Conservation (phyloP, 495 filamentous ascomycete species). For the Penicillium daleae region DNA sequence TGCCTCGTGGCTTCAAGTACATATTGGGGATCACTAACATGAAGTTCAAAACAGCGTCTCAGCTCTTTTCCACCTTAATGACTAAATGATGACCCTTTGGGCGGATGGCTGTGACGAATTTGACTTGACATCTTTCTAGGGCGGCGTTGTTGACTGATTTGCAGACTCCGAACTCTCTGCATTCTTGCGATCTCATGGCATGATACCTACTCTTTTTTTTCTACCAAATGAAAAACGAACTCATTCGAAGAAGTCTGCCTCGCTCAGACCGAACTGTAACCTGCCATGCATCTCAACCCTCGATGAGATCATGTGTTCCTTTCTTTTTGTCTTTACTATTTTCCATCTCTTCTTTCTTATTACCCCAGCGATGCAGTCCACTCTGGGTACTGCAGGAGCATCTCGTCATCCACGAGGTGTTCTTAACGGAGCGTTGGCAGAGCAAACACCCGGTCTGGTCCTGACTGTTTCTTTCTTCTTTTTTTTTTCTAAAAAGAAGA, state of each 20-base stretch:
- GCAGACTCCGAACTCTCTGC: constrained; percentile 29
- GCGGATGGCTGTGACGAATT: constrained; percentile 29
- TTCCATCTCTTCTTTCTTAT: constrained; percentile 8
- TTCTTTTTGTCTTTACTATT: constrained; percentile 6
- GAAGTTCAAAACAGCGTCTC: constrained; percentile 71
- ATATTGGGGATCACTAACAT: constrained; percentile 13
- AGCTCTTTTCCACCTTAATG: constrained; percentile 72
- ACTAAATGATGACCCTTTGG: constrained; percentile 34
- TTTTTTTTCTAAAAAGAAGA: constrained; percentile 19
- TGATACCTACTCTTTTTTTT: constrained; percentile 30
- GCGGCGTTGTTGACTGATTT: constrained; percentile 32
- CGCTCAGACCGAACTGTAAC: constrained; percentile 17
- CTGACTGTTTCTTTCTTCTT: constrained; percentile 18
- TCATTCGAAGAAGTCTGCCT: constrained; percentile 16
- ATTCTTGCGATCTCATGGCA: constrained; percentile 24
- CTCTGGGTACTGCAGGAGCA: constrained; percentile 67
- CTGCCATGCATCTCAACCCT: background rate
- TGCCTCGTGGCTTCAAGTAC: background rate
- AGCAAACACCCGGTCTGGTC: constrained; percentile 45
- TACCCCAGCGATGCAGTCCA: constrained; percentile 70
- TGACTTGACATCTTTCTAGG: constrained; percentile 16
- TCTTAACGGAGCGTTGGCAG: constrained; percentile 80
- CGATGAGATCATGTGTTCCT: background rate
- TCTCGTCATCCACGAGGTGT: constrained; percentile 55
- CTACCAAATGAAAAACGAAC: constrained; percentile 20